These are phyloP conservation scores for Podospora fimiseda DNA, from an alignment of 495 filamentous ascomycete species.

Conservation along the genomic window DNA sequence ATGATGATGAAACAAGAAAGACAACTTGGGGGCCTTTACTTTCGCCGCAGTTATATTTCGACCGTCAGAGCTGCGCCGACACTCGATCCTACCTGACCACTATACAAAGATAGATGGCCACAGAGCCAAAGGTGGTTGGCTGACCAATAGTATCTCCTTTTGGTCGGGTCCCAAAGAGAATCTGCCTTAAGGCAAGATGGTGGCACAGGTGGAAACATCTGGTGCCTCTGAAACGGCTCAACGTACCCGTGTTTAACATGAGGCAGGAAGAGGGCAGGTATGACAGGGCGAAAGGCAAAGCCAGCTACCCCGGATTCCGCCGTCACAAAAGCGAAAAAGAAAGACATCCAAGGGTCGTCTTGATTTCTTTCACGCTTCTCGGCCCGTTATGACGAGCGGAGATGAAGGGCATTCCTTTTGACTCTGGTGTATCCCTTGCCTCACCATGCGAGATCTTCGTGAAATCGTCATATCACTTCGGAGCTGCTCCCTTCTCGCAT, in stretches of 20 bases:
- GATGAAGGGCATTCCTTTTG: constrained; percentile 12
- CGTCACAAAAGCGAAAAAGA: neutral
- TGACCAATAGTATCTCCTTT: too few species aligned
- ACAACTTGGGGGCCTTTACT: too few species aligned
- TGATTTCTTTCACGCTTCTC: neutral
- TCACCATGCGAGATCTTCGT: neutral
- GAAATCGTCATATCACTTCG: too few species aligned
- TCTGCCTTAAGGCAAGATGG: neutral
- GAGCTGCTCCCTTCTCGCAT: constrained; percentile 1
- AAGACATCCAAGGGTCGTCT: constrained; percentile 11
- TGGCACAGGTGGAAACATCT: neutral
- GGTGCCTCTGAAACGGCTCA: neutral
- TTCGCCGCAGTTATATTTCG: too few species aligned
- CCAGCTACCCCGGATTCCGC: neutral
- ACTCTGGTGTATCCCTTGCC: neutral
- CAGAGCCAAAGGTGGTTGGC: too few species aligned
- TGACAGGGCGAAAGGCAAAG: neutral
- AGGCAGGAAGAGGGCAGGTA: neutral
- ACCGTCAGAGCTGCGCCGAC: neutral
- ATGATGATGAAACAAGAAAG: neutral
- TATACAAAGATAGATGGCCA: too few species aligned
- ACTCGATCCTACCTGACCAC: neutral
- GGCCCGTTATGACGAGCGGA: constrained; percentile 6
- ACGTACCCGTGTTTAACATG: neutral
- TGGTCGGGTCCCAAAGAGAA: neutral